Evolutionary conservation across 805 yeast genomes (phyloP), one percentile per base, ranked within the genome.

Genomic region (Hanseniaspora singularis): DNA sequence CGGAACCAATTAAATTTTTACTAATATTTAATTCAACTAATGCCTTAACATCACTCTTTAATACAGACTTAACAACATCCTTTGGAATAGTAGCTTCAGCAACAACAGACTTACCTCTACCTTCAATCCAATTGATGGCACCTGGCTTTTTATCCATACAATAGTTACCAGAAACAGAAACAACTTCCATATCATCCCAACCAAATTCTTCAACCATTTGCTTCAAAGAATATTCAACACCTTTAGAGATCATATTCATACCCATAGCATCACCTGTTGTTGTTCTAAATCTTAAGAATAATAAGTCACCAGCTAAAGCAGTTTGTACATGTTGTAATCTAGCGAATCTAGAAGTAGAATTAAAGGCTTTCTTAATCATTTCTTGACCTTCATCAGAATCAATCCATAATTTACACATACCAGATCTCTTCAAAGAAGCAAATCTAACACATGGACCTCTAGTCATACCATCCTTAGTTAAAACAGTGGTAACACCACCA

Each of bases 191-290:
- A 65, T 92, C 98, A 20, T 76, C 78, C 77, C 89, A 92, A 3
- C 96, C 97, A 61, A 80, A 79, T 56, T 81, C 88, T 57, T 81
- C 83, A 36, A 74, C 76, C 95, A 92, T 86, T 61, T 73, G 77
- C 51, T 79, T 78, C 58, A 92, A 73, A 1, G 96, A 76, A 62
- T 70, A 72, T 62, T 92, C 99, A 38, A 87, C 96, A 64, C 98
- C 99, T 67, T 92, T 92, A 24, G 97, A 89, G 51, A 92, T 92
- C 99, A 92, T 92, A 64, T 92, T 92, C 99, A 92, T 92, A 53
- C 99, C 99, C 99, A 92, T 92, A 16, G 99, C 99, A 69, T 92
- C 99, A 64, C 99, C 99, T 16, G 99, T 92, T 33, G 95, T 87
- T n/a, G 99, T 94, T 62, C 88, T 78, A 71, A 92, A 92, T 59